Percentiles rank a stretch among this genome's conserved stretches.
Conservation (phyloP, 176 grass and related monocot species). For the Lolium perenne region DNA sequence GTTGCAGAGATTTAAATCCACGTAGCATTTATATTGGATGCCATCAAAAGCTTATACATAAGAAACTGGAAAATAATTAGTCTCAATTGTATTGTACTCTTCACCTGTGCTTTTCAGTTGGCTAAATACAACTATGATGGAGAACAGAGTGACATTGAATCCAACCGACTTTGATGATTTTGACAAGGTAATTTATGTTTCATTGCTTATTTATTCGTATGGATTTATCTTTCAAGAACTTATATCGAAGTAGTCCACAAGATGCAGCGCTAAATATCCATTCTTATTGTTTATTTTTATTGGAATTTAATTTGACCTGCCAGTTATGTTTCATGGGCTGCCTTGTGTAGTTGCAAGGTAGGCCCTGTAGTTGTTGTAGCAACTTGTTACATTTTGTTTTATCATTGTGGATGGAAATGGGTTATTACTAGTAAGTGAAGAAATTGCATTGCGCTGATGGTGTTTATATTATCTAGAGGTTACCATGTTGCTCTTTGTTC, state of each 20-base stretch:
- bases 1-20: constrained; percentile 21
- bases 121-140: constrained; percentile 98
- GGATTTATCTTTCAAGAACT: not conserved
- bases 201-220: constrained; percentile 31
- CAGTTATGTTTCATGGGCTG: constrained; percentile 5
- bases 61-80: not conserved
- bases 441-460: not conserved
- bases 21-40: constrained; percentile 22
- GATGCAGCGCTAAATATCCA: not conserved
- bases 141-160: constrained; percentile 87
- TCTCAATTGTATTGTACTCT: constrained; percentile 32
- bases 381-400: not conserved
- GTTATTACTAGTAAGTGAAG: constrained; percentile 12
- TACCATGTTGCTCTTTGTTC: not conserved
- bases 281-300: not conserved
- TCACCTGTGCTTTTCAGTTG: constrained; percentile 60
- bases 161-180: constrained; percentile 93
- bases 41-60: constrained; percentile 33
- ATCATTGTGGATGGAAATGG: not conserved
- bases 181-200: constrained; percentile 73
- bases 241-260: not conserved
- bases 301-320: not conserved
- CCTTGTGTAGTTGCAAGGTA: not conserved
- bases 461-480: constrained; percentile 15
- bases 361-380: not conserved